Evolutionary conservation across 2,329 filamentous ascomycete genomes (phyloP), one percentile per base, ranked within the genome.

Genomic region (Colletotrichum neosansevieriae): DNA sequence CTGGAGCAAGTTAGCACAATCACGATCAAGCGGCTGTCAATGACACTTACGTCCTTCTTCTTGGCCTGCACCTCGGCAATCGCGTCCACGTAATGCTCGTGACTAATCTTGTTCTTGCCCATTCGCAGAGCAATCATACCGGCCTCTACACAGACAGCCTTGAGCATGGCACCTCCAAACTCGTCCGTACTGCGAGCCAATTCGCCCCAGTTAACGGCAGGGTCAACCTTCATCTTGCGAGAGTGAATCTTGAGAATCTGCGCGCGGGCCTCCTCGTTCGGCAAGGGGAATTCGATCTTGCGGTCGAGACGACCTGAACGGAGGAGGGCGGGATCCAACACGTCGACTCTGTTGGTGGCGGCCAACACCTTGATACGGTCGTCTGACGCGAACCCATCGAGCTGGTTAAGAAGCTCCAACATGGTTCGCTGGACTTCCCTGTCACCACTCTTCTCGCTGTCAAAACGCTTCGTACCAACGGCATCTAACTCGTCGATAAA

Each of bases 401-500:
- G 90, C 84, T 99, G 96, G 83, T 99, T 99, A 72, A 99, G 91
- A 63, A 99, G 88, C 81, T 99, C 96, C 84, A 99, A 85, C 97
- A 99, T 99, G 66, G 96, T 99, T 79, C 96, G 90, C 83, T 99
- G 96, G 49, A 99, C 96, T 83, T 99, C 96, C 80, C 96, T 89
- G 80, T 99, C 96, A 82, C 96, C 96, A 69, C 92, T 96, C 87
- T 98, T 99, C 79, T 98, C 94, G 73, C 93, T 97, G 80, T 99
- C 96, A 84, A 99, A 99, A 77, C 96, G 95, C 84, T 98, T 98
- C 61, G 95, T 98, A 73, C 96, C 96, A n/a, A 99, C 92, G 66
- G 96, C 96, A 79, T 99, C 96, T 71, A 99, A 84, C 82, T 99
- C 96, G 82, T 99, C 96, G 76, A 99, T 98, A 86, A 99, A 99